A percentile compares a stretch with the other conserved stretches of the same genome.
Evolutionary conservation across 2,329 filamentous ascomycete genomes (phyloP).

Genomic region (Nigrospora osmanthi): DNA sequence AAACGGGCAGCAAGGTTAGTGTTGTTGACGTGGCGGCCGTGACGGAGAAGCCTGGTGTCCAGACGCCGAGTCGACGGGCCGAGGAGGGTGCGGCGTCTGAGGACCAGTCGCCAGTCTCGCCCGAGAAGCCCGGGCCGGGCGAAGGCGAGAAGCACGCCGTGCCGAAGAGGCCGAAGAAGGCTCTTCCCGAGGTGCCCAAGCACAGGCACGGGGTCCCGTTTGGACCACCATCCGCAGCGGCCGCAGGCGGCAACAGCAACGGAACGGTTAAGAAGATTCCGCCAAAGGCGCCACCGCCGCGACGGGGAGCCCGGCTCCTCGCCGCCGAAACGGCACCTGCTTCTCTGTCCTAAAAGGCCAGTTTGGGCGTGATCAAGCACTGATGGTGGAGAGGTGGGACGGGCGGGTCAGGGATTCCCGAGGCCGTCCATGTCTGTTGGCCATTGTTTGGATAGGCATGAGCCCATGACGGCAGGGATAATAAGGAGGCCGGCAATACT

Average conservation of each 20-base stretch:
- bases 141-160: slow-evolving; percentile 6
- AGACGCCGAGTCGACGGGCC: slow-evolving; percentile 63
- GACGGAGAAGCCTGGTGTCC: slow-evolving; percentile 73
- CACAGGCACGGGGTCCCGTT: slow-evolving; percentile 45
- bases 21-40: slow-evolving; percentile 73
- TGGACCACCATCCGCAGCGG: slow-evolving; percentile 7
- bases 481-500: no score
- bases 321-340: not conserved
- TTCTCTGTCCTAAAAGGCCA: not conserved
- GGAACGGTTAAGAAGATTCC: slow-evolving; percentile 20
- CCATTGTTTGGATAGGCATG: no score
- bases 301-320: not conserved
- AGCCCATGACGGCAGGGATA: no score
- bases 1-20: slow-evolving; percentile 66
- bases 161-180: slow-evolving; percentile 31
- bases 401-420: no score
- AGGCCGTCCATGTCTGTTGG: no score
- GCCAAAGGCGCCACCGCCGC: slow-evolving; percentile 20
- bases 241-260: slow-evolving; percentile 4
- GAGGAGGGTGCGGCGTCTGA: slow-evolving; percentile 16
- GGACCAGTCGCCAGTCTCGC: not conserved
- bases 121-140: slow-evolving; percentile 7
- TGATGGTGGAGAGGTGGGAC: no score
- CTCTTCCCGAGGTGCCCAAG: slow-evolving; percentile 46
- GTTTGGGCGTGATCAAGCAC: no score